These are phyloP conservation scores for Coniochaeta prunicola DNA, from an alignment of 2,329 filamentous ascomycete genomes.

Conservation along the genomic window DNA sequence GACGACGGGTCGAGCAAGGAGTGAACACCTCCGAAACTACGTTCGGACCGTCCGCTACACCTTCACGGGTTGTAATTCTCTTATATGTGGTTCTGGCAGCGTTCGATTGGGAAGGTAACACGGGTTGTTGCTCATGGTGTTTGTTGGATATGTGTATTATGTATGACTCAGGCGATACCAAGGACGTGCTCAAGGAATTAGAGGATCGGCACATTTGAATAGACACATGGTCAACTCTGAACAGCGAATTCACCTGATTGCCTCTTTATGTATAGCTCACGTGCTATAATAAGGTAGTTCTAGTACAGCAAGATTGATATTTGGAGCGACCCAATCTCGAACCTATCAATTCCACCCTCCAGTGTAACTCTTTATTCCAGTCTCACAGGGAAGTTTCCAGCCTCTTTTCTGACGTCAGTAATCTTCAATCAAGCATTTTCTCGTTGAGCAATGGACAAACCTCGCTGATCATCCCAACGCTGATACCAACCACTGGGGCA, in stretches of 20 bases:
- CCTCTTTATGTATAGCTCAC: slow-evolving; percentile 17
- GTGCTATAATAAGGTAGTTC: slow-evolving; percentile 11
- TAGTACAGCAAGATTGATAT: slow-evolving; percentile 14
- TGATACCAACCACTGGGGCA: slow-evolving; percentile 92
- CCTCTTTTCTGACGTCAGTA: slow-evolving; percentile 36
- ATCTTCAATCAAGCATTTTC: neutral
- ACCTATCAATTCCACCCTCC: slow-evolving; percentile 6
- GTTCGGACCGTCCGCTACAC: no score
- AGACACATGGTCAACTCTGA: neutral
- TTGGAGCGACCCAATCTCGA: slow-evolving; percentile 5
- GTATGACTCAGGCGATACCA: neutral
- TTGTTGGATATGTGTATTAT: neutral
- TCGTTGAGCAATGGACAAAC: slow-evolving; percentile 44
- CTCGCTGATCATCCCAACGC: slow-evolving; percentile 96
- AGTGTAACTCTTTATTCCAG: slow-evolving; percentile 44
- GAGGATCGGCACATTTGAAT: neutral
- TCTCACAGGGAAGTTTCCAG: slow-evolving; percentile 61
- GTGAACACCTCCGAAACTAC: no score
- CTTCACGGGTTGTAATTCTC: no score
- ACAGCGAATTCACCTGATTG: neutral
- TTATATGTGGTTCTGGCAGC: neutral
- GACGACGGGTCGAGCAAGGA: slow-evolving; percentile 22
- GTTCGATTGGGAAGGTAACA: neutral
- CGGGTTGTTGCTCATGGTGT: neutral
- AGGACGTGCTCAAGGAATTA: neutral